phyloP scores from a whole-genome alignment of 192 early-diverging fungal species.

The Lunasporangiospora selenospora region DNA sequence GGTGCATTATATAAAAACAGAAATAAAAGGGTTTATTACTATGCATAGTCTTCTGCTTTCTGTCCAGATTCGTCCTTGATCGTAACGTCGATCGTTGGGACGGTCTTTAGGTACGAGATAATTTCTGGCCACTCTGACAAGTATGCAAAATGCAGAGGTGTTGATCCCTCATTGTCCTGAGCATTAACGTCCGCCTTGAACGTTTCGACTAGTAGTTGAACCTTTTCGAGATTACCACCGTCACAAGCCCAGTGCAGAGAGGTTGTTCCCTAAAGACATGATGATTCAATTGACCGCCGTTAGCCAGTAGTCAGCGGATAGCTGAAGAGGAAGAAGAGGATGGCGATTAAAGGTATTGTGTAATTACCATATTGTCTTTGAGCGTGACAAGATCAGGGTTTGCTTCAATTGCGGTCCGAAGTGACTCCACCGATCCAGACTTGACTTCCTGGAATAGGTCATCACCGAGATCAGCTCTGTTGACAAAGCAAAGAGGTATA shows the following conservation, averaged over 20 bases:
- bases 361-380: slow-evolving; percentile 34
- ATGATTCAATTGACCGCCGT: no score
- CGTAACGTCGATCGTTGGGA: slow-evolving; percentile 18
- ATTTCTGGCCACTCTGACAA: slow-evolving; percentile 38
- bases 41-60: slow-evolving; percentile 24
- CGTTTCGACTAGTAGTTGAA: slow-evolving; percentile 47
- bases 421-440: slow-evolving; percentile 15
- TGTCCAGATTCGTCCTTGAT: slow-evolving; percentile 27
- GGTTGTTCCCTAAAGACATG: slow-evolving; percentile 60
- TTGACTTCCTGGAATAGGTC: slow-evolving; percentile 20
- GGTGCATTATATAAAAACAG: no score
- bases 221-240: slow-evolving; percentile 53
- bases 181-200: slow-evolving; percentile 42
- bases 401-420: slow-evolving; percentile 4
- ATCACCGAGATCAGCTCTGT: slow-evolving; percentile 10
- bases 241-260: slow-evolving; percentile 62
- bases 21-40: slow-evolving; percentile 8
- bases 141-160: slow-evolving; percentile 33
- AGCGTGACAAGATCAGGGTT: slow-evolving; percentile 14
- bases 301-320: not conserved
- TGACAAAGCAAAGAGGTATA: not conserved
- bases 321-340: not conserved
- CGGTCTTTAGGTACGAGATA: slow-evolving; percentile 12
- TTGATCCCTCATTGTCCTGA: slow-evolving; percentile 36
- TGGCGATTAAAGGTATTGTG: not conserved